Conservation (phyloP, 768 basidiomycete genomes). For the Calocera viscosa region DNA sequence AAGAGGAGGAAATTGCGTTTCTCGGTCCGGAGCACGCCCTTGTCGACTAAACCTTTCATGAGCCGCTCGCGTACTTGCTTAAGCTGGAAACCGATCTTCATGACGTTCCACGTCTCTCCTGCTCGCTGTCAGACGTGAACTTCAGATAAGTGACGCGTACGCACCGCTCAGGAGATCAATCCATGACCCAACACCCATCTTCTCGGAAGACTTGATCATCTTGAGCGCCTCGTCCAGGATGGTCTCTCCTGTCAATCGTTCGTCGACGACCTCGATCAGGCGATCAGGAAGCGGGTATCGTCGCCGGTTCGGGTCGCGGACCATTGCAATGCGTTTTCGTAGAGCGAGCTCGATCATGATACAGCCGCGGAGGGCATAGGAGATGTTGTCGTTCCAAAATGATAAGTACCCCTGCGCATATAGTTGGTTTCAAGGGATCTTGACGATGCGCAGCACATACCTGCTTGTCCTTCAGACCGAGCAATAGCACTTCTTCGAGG, state of each 20-base stretch:
- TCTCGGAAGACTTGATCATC: conserved; percentile 75
- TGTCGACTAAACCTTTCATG: conserved; percentile 94
- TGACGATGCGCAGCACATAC: conserved; percentile 31
- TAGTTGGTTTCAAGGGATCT: neutral
- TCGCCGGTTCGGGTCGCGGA: conserved; percentile 66
- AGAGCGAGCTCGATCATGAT: conserved; percentile 95
- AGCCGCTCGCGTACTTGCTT: conserved; percentile 97
- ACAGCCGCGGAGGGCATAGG: conserved; percentile 95
- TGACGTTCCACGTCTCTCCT: conserved; percentile 99
- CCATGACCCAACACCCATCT: conserved; percentile 79
- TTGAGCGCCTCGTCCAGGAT: conserved; percentile 89
- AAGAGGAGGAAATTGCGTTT: conserved; percentile 98
- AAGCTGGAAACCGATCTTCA: conserved; percentile 98
- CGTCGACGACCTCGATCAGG: conserved; percentile 81
- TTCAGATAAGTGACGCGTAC: conserved; percentile 23
- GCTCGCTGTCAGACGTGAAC: conserved; percentile 9
- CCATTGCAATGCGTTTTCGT: conserved; percentile 83
- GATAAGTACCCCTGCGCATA: conserved; percentile 70
- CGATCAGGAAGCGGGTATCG: conserved; percentile 68
- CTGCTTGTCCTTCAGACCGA: conserved; percentile 95
- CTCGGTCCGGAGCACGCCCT: conserved; percentile 96
- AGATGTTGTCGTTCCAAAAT: conserved; percentile 99
- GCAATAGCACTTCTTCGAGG: conserved; percentile 89
- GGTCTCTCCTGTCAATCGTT: conserved; percentile 87
- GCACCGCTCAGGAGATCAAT: conserved; percentile 86